Evolutionary conservation across 1,284 basidiomycete species (phyloP), one percentile per base, ranked within the genome.

Genomic region (Athelia psychrophila): DNA sequence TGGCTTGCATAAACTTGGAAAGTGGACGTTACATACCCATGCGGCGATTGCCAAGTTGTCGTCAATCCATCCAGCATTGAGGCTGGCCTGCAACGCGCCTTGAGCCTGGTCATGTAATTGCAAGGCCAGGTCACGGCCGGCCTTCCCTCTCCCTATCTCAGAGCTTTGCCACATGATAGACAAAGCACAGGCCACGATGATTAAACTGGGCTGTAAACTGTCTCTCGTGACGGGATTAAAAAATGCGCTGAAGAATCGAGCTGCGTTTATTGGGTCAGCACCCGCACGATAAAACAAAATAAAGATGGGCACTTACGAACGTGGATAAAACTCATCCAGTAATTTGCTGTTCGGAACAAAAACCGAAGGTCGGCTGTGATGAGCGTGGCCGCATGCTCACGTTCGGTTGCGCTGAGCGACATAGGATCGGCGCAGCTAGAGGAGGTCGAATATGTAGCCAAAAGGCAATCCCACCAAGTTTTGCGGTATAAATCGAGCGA

Each of bases 381-480:
- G 47, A 66, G 67, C 36, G 73, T 69, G 5, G 72, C 63, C 4
- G 77, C 73, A 9, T 64, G 57, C 30, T 79, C 73, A 18, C 83
- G 78, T 58, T 79, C 65, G 20, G 72, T 65, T 22, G 68, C 51
- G 4, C 73, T 67, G 33, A 81, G 61, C 35, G 64, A 50, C 48
- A 64, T 68, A 45, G 61, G 58, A 50, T 60, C 64, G n/a, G 56
- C 54, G 40, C 67, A 59, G 44, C 63, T 62, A 8, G 76, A 67
- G 20, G 73, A 69, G 33, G 70, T 58, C 38, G 38, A 42, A 64
- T 89, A 89, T 9, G 84, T 62, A 23, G 71, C 70, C 33, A 88
- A 66, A 22, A 91, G 72, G 3, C 77, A 80, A 60, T 90, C 89
- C 84, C 86, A 91, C 88, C 88, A 90, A 30, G 81, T 82, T 70